Percentiles rank a stretch among this genome's conserved stretches.
Evolutionary conservation across 495 filamentous ascomycete species (phyloP).

Genomic region (Polyplosphaeria fusca): DNA sequence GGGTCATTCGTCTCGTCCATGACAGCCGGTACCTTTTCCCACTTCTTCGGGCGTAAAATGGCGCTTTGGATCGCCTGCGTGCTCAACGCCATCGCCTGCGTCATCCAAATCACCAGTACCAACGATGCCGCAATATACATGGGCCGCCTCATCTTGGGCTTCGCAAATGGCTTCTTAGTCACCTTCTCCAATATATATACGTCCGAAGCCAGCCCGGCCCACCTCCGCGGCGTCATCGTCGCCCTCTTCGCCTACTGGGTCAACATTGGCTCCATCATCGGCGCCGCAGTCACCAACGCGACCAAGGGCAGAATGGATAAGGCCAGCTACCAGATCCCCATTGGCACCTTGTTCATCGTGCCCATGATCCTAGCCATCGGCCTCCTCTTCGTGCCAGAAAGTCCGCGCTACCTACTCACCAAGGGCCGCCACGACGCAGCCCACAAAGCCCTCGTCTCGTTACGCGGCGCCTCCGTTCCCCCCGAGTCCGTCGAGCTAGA

Average conservation of each 20-base stretch:
- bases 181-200: conserved; percentile 31
- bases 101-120: conserved; percentile 16
- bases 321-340: conserved; percentile 54
- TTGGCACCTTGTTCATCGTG: conserved; percentile 54
- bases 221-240: conserved; percentile 26
- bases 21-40: conserved; percentile 43
- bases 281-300: conserved; percentile 12
- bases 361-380: conserved; percentile 58
- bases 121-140: conserved; percentile 15
- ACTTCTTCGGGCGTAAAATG: conserved; percentile 37
- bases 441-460: conserved; percentile 61
- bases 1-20: conserved; percentile 40
- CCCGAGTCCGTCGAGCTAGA: conserved; percentile 13
- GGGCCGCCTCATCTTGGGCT: conserved; percentile 20
- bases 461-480: conserved; percentile 38
- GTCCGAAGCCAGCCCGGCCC: conserved; percentile 20
- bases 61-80: conserved; percentile 21
- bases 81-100: conserved; percentile 16
- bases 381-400: conserved; percentile 67
- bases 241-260: conserved; percentile 23
- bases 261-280: conserved; percentile 23
- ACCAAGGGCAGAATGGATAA: conserved; percentile 43
- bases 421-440: conserved; percentile 64
- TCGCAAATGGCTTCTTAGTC: conserved; percentile 25
- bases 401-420: conserved; percentile 77